These are phyloP conservation scores for Warburgia ugandensis DNA, from an alignment of 164 flowering plant species.

Conservation along the genomic window DNA sequence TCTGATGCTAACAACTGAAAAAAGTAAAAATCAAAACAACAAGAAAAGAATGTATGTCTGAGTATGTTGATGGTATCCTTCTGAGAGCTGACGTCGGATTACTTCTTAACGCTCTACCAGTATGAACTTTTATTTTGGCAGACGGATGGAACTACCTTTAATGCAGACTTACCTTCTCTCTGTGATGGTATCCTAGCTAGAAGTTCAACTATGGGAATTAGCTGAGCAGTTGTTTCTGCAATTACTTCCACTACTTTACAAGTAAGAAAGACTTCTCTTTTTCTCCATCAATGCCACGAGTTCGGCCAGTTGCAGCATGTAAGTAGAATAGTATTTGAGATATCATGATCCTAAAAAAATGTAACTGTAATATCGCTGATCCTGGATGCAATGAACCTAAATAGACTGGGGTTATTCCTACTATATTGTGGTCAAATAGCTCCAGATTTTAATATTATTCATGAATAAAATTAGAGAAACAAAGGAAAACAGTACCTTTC, in stretches of 20 bases:
- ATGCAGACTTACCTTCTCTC: slow-evolving; percentile 25
- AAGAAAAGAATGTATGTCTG: not conserved
- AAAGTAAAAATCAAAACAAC: not conserved
- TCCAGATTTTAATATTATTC: no score
- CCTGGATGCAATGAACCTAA: not conserved
- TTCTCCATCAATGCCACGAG: slow-evolving; percentile 83
- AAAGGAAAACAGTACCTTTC: no score
- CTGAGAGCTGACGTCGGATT: no score
- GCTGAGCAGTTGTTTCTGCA: slow-evolving; percentile 91
- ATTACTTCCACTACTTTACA: slow-evolving; percentile 92
- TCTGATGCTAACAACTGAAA: not conserved
- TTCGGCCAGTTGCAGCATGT: slow-evolving; percentile 69
- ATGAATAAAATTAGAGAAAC: no score
- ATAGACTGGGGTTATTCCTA: no score
- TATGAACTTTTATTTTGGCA: not conserved
- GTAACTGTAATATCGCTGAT: not conserved
- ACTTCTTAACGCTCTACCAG: not conserved
- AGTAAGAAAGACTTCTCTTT: slow-evolving; percentile 61
- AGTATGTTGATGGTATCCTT: no score
- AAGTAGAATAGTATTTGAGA: not conserved
- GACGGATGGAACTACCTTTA: slow-evolving; percentile 32
- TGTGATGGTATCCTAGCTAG: slow-evolving; percentile 70
- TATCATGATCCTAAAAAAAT: not conserved
- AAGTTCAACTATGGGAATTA: slow-evolving; percentile 70
- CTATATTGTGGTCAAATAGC: no score